These are phyloP conservation scores for Solanum medicagineum DNA, from an alignment of 257 asterid genomes.

Conservation along the genomic window DNA sequence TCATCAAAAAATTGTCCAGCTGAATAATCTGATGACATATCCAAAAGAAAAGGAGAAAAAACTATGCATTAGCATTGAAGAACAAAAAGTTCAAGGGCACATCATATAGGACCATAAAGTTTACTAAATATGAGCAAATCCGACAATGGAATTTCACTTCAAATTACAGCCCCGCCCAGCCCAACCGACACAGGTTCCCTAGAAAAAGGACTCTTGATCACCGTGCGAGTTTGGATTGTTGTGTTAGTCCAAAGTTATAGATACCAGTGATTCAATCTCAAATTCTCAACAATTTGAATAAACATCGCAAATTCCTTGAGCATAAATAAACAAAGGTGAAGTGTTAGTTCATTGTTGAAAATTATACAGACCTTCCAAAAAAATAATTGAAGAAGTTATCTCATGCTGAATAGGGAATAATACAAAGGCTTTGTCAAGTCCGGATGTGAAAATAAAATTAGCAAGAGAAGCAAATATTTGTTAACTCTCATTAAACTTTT, in stretches of 20 bases:
- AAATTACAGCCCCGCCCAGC: background rate
- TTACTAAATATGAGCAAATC: background rate
- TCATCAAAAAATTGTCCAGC: constrained; percentile 79
- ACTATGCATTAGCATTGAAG: background rate
- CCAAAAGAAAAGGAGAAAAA: background rate
- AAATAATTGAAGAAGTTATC: background rate
- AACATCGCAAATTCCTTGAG: background rate
- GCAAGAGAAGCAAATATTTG: background rate
- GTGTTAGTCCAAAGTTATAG: background rate
- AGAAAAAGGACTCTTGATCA: background rate
- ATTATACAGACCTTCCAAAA: background rate
- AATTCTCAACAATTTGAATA: background rate
- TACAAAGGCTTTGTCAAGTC: background rate
- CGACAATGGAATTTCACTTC: background rate
- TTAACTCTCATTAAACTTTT: background rate
- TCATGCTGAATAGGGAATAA: background rate
- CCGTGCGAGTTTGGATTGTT: background rate
- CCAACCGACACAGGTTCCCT: background rate
- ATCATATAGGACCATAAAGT: background rate
- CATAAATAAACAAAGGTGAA: background rate
- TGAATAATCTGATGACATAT: constrained; percentile 59
- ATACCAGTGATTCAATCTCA: background rate
- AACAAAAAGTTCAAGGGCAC: background rate
- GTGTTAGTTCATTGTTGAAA: background rate
- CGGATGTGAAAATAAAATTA: background rate